Conservation (phyloP, 2,329 filamentous ascomycete species). For the Cercospora sp. region DNA sequence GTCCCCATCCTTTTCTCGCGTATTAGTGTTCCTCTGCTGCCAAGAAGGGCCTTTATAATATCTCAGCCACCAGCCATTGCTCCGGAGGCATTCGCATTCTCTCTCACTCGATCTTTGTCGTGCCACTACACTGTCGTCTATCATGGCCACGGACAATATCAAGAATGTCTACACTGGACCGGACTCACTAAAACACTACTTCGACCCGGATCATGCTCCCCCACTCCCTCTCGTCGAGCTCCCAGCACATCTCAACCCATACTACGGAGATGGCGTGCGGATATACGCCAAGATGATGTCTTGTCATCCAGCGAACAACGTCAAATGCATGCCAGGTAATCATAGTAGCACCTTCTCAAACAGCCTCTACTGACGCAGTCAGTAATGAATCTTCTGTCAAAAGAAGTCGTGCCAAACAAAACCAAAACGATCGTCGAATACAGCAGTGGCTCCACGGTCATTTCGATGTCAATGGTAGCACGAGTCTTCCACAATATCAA, state of each 20-base stretch:
- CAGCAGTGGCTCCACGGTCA: constrained; percentile 63
- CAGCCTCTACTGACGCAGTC: background rate
- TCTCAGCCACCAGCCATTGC: background rate
- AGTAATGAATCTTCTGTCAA: constrained; percentile 23
- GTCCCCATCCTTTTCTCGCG: background rate
- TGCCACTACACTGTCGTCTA: background rate
- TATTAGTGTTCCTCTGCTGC: background rate
- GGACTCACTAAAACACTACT: constrained; percentile 59
- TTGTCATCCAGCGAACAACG: constrained; percentile 64
- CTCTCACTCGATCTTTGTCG: background rate
- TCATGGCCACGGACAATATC: constrained; percentile 11
- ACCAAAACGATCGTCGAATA: constrained; percentile 60
- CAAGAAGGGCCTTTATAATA: constrained; percentile 1
- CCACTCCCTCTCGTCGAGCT: constrained; percentile 64
- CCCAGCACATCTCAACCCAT: constrained; percentile 58
- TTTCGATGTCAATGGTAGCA: constrained; percentile 59
- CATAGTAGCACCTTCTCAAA: background rate
- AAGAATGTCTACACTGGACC: constrained; percentile 60
- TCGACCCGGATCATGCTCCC: constrained; percentile 58
- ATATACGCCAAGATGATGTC: constrained; percentile 69
- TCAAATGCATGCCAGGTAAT: constrained; percentile 62
- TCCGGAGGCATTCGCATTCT: background rate
- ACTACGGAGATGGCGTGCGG: constrained; percentile 57
- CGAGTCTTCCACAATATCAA: constrained; percentile 54
- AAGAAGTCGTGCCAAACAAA: constrained; percentile 21